phyloP scores from a whole-genome alignment of 352 stramenopile species.

The Blastocystis sp. region DNA sequence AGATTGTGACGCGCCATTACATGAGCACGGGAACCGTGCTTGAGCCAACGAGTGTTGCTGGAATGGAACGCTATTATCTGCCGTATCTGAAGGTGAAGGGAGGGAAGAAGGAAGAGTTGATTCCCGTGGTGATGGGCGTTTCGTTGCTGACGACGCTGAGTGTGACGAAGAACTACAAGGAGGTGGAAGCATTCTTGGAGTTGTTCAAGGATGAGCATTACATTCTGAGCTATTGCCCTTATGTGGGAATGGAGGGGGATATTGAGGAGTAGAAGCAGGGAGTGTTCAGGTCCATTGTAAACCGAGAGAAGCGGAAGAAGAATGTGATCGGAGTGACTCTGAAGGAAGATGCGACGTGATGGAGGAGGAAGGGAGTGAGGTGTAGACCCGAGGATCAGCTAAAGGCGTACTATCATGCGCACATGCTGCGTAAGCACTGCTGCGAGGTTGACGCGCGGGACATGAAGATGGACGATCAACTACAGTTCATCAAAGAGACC shows the following conservation, averaged over 20 bases:
- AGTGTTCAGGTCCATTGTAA: slow-evolving; percentile 6
- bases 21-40: background rate
- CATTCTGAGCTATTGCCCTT: background rate
- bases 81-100: slow-evolving; percentile 36
- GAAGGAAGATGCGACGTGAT: slow-evolving; percentile 4
- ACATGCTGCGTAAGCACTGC: slow-evolving; percentile 18
- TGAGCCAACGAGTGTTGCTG: background rate
- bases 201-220: slow-evolving; percentile 12
- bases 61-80: slow-evolving; percentile 44
- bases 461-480: background rate
- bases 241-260: background rate
- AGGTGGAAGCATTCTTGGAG: background rate
- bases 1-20: slow-evolving; percentile 45
- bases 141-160: slow-evolving; percentile 17
- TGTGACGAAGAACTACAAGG: background rate
- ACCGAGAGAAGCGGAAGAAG: slow-evolving; percentile 11
- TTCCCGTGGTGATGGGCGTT: background rate
- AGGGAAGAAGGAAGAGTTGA: background rate
- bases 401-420: slow-evolving; percentile 40
- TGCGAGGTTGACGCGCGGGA: background rate
- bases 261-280: slow-evolving; percentile 7
- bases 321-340: background rate
- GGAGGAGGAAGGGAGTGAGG: background rate
- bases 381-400: slow-evolving; percentile 42
- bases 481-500: slow-evolving; percentile 17